Base-by-base conservation (phyloP, 371 early-diverging fungal species). In the Dinochytrium kinnereticum region DNA sequence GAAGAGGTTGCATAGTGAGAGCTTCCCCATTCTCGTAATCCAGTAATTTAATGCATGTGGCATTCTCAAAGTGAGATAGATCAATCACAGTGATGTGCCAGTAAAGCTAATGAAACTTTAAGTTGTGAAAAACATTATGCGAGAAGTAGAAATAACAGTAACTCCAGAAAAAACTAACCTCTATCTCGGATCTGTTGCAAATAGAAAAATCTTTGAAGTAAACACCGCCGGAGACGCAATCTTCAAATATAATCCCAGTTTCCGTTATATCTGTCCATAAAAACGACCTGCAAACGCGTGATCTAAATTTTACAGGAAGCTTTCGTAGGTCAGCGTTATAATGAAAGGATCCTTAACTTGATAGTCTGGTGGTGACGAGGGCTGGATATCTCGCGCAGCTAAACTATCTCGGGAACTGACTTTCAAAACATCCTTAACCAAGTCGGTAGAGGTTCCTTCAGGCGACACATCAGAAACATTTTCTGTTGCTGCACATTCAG, bases 151-250 rank as follows among this genome's bases (percentile, higher is more conserved):
- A n/a, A n/a, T n/a, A n/a, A n/a, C n/a, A n/a, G n/a, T n/a, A n/a
- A n/a, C n/a, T n/a, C n/a, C n/a, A n/a, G n/a, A n/a, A n/a, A n/a
- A n/a, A n/a, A n/a, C n/a, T n/a, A n/a, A 13, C 96, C 95, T 38
- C 92, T 88, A 61, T 61, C 36, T 61, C 61, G n/a, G 61, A 61
- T 10, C 61, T 30, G 82, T 98, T 98, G 82, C 91, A 91, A 24
- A 98, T 88, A 0, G 92, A 91, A 73, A 98, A 94, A 69, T 94
- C 94, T 68, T 92, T 93, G 82, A 92, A 90, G 75, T 95, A 96
- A 3, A 90, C 90, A 37, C 90, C 91, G 19, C 96, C 96, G 19
- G 91, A 83, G 7, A 96, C 91, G 76, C 97, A 96, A 78, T 97
- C 96, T 64, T 97, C 96, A 82, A 98, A 95, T 70, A 90, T 90